phyloP scores from a whole-genome alignment of 345 rosid genomes.

The Eucalyptus urophylla region DNA sequence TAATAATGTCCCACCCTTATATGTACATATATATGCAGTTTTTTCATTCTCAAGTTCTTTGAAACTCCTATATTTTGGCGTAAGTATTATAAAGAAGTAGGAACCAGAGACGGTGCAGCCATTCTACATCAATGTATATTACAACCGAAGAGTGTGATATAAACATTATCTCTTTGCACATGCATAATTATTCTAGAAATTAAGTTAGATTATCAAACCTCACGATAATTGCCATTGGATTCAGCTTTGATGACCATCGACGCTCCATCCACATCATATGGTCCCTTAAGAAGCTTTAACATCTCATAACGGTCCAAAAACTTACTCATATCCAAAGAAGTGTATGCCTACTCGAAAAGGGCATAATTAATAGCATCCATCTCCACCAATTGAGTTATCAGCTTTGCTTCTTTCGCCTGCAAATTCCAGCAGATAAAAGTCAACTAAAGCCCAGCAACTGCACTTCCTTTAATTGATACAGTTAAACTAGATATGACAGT shows the following conservation, averaged over 20 bases:
- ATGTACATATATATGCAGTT: not conserved
- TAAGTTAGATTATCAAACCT: conserved; percentile 20
- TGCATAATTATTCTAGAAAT: not conserved
- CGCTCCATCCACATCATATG: conserved; percentile 67
- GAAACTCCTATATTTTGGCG: not conserved
- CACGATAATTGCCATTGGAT: conserved; percentile 19
- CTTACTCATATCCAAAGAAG: conserved; percentile 48
- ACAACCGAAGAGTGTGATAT: not conserved
- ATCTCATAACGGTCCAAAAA: conserved; percentile 63
- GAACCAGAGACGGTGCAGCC: not conserved
- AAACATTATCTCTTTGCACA: not conserved
- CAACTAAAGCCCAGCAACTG: not conserved
- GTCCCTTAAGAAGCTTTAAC: conserved; percentile 55
- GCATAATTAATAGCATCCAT: conserved; percentile 48
- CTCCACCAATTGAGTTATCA: conserved; percentile 57
- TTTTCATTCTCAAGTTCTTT: not conserved
- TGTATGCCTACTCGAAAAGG: conserved; percentile 66
- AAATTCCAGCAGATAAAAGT: not conserved
- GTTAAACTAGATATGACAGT: not conserved
- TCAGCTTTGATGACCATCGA: conserved; percentile 47
- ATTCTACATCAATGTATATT: not conserved
- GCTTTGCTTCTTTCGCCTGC: conserved; percentile 74
- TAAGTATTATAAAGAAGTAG: not conserved
- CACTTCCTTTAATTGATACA: not conserved
- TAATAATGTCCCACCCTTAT: not conserved